These are phyloP conservation scores for Saccharomycopsis fodiens DNA, from an alignment of 805 yeast genomes.

Conservation along the genomic window DNA sequence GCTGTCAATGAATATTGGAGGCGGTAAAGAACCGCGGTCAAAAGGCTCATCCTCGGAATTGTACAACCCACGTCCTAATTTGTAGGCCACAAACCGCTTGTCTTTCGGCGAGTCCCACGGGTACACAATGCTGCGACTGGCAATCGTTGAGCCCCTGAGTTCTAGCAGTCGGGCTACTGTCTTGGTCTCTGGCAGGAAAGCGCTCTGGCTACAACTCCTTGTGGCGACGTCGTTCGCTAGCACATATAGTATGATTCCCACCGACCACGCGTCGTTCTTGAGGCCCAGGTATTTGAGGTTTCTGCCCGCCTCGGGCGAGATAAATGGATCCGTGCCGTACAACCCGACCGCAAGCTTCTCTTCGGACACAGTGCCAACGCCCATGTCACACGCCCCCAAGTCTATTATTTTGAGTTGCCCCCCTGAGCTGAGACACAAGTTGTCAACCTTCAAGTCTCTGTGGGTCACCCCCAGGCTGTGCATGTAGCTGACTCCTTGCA, in stretches of 20 bases:
- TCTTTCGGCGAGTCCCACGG: conserved; percentile 17
- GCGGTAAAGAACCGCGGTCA: too few relatives aligned
- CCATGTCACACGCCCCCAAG: conserved; percentile 56
- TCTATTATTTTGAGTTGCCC: conserved; percentile 71
- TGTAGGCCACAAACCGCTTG: conserved; percentile 10
- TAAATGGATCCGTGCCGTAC: conserved; percentile 20
- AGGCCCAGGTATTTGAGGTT: conserved; percentile 10
- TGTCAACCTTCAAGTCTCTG: conserved; percentile 87
- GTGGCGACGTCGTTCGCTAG: conserved; percentile 8
- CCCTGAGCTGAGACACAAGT: conserved; percentile 56
- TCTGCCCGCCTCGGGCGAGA: conserved; percentile 16
- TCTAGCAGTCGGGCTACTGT: not conserved
- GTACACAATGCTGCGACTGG: conserved; percentile 7
- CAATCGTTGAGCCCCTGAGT: conserved; percentile 8
- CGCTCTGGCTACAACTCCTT: not conserved
- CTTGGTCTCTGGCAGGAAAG: not conserved
- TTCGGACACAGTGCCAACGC: not conserved
- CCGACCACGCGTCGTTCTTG: conserved; percentile 18
- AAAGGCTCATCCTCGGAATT: not conserved
- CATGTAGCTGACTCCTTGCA: conserved; percentile 75
- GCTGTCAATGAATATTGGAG: too few relatives aligned
- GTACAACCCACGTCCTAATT: conserved; percentile 9
- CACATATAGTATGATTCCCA: conserved; percentile 18
- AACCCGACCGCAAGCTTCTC: conserved; percentile 12
- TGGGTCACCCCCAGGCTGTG: conserved; percentile 90